These are phyloP conservation scores for Cyanidioschyzon merolae DNA, from an alignment of 23 red algal species.

Conservation along the genomic window DNA sequence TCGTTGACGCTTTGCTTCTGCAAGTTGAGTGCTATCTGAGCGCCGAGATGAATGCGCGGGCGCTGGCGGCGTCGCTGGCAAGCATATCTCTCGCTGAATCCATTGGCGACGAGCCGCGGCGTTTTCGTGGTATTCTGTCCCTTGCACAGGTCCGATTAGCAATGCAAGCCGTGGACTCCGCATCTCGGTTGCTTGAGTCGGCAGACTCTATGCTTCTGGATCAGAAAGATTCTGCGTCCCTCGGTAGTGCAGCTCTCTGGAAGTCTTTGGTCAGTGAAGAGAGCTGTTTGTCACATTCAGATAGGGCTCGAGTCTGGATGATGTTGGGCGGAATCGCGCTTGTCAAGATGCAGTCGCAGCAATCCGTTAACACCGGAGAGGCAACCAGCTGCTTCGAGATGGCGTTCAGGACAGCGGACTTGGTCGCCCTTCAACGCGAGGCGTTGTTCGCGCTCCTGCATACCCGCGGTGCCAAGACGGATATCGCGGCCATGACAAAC, in stretches of 20 bases:
- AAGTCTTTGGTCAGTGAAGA: not conserved
- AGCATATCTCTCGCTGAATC: constrained; percentile 13
- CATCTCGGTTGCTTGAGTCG: not conserved
- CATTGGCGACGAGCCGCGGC: not conserved
- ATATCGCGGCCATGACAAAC: too few relatives aligned
- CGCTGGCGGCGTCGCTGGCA: not conserved
- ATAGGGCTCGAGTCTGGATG: not conserved
- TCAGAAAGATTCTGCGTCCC: not conserved
- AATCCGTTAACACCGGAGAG: not conserved
- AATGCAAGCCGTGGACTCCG: not conserved
- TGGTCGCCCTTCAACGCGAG: not conserved
- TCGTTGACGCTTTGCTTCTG: not conserved
- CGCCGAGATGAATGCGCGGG: constrained; percentile 29
- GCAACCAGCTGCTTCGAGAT: not conserved
- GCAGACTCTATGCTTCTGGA: not conserved
- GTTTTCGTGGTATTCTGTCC: not conserved
- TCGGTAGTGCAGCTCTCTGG: not conserved
- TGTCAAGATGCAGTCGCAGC: not conserved
- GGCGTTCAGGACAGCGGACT: not conserved
- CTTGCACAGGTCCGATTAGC: not conserved
- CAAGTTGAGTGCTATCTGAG: not conserved
- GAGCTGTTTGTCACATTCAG: not conserved
- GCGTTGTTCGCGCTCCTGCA: not conserved
- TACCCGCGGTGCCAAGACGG: too few relatives aligned
- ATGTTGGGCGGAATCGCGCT: not conserved